A percentile compares a stretch with the other conserved stretches of the same genome.
phyloP scores from a whole-genome alignment of 768 basidiomycete species.

The Austroboletus festivus region DNA sequence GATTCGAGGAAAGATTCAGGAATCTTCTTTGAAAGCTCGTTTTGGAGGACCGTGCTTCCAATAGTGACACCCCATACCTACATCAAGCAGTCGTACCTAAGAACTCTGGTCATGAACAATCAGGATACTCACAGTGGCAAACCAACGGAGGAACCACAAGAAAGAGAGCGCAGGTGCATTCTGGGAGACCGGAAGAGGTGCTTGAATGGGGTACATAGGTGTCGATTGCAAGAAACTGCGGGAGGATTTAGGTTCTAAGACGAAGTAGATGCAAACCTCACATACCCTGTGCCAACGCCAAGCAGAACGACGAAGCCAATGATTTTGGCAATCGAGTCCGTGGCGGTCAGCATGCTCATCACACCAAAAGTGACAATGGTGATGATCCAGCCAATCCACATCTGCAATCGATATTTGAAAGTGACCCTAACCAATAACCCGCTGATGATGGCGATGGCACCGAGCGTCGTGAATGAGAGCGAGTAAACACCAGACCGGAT shows the following conservation, averaged over 20 bases:
- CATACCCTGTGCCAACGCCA: constrained; percentile 4
- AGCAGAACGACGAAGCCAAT: constrained; percentile 11
- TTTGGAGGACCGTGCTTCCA: constrained; percentile 7
- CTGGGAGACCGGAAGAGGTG: constrained; percentile 38
- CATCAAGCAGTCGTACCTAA: neutral
- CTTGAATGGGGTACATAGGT: constrained; percentile 45
- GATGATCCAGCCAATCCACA: constrained; percentile 33
- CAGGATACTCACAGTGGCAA: constrained; percentile 30
- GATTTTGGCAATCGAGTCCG: constrained; percentile 20
- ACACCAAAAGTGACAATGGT: constrained; percentile 35
- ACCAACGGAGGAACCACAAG: constrained; percentile 37
- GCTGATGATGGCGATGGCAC: constrained; percentile 28
- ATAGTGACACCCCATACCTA: constrained; percentile 52
- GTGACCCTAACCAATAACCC: constrained; percentile 31
- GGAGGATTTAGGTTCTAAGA: neutral
- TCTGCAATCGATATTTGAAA: constrained; percentile 33
- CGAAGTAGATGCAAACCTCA: neutral
- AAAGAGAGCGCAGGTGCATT: constrained; percentile 46
- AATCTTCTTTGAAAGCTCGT: neutral
- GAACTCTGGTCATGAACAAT: neutral
- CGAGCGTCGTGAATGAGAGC: constrained; percentile 23
- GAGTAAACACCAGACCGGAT: constrained; percentile 28
- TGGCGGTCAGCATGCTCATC: constrained; percentile 27
- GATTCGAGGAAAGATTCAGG: neutral
- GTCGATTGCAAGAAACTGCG: constrained; percentile 2